These are phyloP conservation scores for Globisporangium acanthophoron DNA, from an alignment of 352 stramenopile genomes.

Conservation along the genomic window DNA sequence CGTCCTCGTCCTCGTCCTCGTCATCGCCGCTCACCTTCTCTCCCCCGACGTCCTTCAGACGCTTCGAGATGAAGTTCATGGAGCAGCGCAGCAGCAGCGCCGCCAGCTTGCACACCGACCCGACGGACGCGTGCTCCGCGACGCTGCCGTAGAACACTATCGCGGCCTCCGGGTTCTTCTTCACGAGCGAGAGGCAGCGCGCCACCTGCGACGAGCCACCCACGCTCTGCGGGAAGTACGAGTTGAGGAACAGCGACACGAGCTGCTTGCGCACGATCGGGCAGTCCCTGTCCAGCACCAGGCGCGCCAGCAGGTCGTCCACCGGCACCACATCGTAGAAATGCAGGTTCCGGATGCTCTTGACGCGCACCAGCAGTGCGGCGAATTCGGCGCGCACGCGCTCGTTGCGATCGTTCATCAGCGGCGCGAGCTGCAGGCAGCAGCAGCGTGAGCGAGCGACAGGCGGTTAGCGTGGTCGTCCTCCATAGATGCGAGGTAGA, in stretches of 20 bases:
- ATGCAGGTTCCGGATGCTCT: slow-evolving; percentile 83
- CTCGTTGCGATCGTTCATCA: slow-evolving; percentile 84
- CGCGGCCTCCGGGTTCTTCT: slow-evolving; percentile 75
- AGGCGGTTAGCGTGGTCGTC: too few species aligned
- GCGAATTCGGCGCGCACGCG: slow-evolving; percentile 77
- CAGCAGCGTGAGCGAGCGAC: background rate
- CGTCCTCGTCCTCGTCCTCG: slow-evolving; percentile 44
- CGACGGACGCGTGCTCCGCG: slow-evolving; percentile 64
- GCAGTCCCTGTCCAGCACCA: slow-evolving; percentile 60
- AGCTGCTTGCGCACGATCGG: slow-evolving; percentile 66
- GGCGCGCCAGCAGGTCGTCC: slow-evolving; percentile 64
- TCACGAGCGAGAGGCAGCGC: slow-evolving; percentile 69
- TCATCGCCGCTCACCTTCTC: slow-evolving; percentile 11
- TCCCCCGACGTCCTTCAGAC: slow-evolving; percentile 48
- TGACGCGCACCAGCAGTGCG: slow-evolving; percentile 76
- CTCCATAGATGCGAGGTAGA: too few species aligned
- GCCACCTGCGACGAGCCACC: slow-evolving; percentile 77
- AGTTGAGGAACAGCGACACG: slow-evolving; percentile 80
- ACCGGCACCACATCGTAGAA: slow-evolving; percentile 85
- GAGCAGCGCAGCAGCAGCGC: slow-evolving; percentile 72
- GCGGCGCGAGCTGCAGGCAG: slow-evolving; percentile 42
- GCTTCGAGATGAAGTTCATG: slow-evolving; percentile 69
- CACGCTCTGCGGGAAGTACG: slow-evolving; percentile 82
- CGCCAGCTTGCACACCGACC: slow-evolving; percentile 77
- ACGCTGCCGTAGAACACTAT: slow-evolving; percentile 84